Base-by-base conservation (phyloP, 768 basidiomycete genomes). In the Piloderma croceum region DNA sequence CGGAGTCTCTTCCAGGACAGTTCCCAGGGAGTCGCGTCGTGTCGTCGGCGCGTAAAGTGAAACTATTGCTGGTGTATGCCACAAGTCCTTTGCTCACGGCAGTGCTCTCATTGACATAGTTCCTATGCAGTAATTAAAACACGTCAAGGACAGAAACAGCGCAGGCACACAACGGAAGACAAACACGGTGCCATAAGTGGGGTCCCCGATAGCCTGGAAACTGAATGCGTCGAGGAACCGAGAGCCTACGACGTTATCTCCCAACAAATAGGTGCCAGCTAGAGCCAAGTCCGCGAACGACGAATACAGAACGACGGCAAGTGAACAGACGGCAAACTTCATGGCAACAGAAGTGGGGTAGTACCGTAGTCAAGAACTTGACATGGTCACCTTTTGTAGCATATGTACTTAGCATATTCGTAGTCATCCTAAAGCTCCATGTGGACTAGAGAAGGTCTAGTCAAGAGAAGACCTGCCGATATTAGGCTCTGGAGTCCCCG, bases 31-130 rank as follows among this genome's bases (percentile, higher is more conserved):
- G 54, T 6, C 53, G 43, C 6, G 57, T 57, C 0, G 55, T 63
- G 39, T 64, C 51, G 32, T 67, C 67, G n/a, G 64, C 62, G 4
- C 65, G 65, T 50, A 67, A 49, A 27, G 64, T 48, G 39, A 66
- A 63, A 3, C 51, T 58, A 27, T 59, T 15, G 6, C 41, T 36
- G 2, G 52, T 48, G 4, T 51, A 52, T 32, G 54, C 60, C 1
- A 58, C 57, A 38, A 67, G 51, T 35, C 56, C 54, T 21, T 56
- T 42, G 3, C 22, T 44, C 31, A 50, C 50, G 25, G 64, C 62
- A 2, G 50, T 59, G 7, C 52, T 31, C 34, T 54, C 32, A 37
- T 57, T 34, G 5, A 67, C 60, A 34, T 67, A 67, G 47, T 63
- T 65, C 23, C 61, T 65, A 19, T 15, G n/a, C 6, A 36, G 10